Evolutionary conservation across 192 early-diverging fungal species (phyloP), one percentile per base, ranked within the genome.

Genomic region (Entophlyctis luteolus): DNA sequence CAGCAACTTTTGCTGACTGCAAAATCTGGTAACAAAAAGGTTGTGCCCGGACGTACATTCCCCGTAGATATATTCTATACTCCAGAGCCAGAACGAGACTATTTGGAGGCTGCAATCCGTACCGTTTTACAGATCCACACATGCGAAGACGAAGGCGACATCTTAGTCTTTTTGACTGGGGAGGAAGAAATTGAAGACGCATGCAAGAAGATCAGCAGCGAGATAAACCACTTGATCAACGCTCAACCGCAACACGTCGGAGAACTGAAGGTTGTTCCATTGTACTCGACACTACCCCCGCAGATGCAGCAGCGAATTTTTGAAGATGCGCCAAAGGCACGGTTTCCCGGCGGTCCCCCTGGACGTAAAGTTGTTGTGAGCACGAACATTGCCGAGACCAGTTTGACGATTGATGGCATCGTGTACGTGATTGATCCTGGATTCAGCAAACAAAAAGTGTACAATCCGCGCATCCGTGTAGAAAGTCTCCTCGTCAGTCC

Each of bases 391-490:
- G 96, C 98, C 32, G 96, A 98, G 78, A 99, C 98, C 0, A 94
- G 92, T 0, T 81, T 99, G 62, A 99, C 98, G 1, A 98, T 99
- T 49, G 96, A 98, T 73, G 96, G 95, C 67, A 96, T 99, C 57
- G 95, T 98, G 10, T 98, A 98, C 75, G 98, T 98, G 37, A 90
- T 99, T 60, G 98, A 98, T 68, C 93, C 94, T 45, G 98, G 96
- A 6, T 98, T 99, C 68, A 87, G 94, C n/a, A 99, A 99, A 70
- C 96, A 98, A 77, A 98, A 98, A 76, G 94, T 98, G 27, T 99
- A 96, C 78, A 95, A 99, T 74, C 96, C 98, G 32, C 89, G 96
- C 56, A 91, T 96, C 56, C 86, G 95, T 55, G 93, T 98, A 48
- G 98, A 98, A 74, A 92, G 90, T 25, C 84, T 99, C 56, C 78